phyloP scores from a whole-genome alignment of 176 grass and related monocot species.

The Carex parvula region DNA sequence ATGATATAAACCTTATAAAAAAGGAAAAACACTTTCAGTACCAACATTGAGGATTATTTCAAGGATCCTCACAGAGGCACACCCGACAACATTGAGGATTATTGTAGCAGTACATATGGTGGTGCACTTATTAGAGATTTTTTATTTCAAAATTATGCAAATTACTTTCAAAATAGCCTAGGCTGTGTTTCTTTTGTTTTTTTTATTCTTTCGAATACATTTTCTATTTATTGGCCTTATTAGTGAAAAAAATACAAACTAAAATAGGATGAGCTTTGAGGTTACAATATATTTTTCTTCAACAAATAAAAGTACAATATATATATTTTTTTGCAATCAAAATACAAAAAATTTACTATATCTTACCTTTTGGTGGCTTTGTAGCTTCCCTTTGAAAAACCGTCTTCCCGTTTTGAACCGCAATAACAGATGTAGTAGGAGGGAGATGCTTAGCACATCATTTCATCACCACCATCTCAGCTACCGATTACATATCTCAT shows the following conservation, averaged over 20 bases:
- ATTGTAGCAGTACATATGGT: neutral
- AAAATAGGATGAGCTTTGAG: neutral
- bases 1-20: too few species aligned
- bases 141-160: neutral
- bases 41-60: too few species aligned
- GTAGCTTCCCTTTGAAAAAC: constrained; percentile 59
- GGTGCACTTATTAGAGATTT: neutral
- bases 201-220: neutral
- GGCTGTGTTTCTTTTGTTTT: neutral
- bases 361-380: constrained; percentile 49
- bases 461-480: too few species aligned
- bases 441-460: constrained; percentile 76
- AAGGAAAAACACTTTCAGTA: too few species aligned
- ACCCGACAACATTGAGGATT: too few species aligned
- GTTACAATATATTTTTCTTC: neutral
- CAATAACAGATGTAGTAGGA: constrained; percentile 58
- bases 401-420: constrained; percentile 70
- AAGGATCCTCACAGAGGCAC: too few species aligned
- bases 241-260: neutral
- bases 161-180: neutral
- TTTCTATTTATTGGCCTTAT: neutral
- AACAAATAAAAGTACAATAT: neutral
- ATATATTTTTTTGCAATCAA: neutral
- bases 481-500: too few species aligned
- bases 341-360: constrained; percentile 17